phyloP scores from a whole-genome alignment of 2,329 filamentous ascomycete species.

The Tolypocladium sp. region DNA sequence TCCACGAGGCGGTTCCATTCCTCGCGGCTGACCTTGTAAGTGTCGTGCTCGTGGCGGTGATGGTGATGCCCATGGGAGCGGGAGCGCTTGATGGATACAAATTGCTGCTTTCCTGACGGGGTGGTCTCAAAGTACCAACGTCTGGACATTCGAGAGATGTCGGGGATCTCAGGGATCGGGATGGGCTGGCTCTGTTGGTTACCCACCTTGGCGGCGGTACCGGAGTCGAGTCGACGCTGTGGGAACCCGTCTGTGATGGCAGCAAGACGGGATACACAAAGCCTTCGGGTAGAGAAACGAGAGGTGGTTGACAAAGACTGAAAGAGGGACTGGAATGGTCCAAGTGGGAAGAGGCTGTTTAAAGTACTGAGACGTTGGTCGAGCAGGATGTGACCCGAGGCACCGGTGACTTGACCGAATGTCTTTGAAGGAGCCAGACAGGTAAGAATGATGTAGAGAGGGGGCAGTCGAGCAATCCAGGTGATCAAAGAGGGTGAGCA shows the following conservation, averaged over 20 bases:
- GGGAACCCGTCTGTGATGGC: constrained; percentile 1
- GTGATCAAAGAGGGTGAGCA: constrained; percentile 1
- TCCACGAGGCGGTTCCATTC: constrained; percentile 27
- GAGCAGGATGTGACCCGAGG: background rate
- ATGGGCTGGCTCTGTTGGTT: constrained; percentile 5
- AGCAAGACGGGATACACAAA: constrained; percentile 1
- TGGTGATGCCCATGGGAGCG: constrained; percentile 23
- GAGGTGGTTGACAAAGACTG: background rate
- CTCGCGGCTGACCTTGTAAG: constrained; percentile 23
- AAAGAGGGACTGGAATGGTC: background rate
- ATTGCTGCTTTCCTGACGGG: constrained; percentile 22
- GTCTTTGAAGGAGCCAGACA: background rate
- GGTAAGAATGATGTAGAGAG: background rate
- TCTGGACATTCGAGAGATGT: constrained; percentile 20
- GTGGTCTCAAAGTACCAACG: constrained; percentile 26
- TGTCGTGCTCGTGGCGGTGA: constrained; percentile 22
- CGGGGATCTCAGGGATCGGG: background rate
- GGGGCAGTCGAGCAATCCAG: constrained; percentile 3
- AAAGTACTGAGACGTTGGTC: background rate
- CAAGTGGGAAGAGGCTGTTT: background rate
- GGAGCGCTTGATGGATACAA: constrained; percentile 29
- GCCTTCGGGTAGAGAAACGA: background rate
- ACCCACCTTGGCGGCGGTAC: constrained; percentile 10
- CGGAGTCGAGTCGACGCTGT: background rate
- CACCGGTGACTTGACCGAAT: background rate